Evolutionary conservation across 2,329 filamentous ascomycete species (phyloP), one percentile per base, ranked within the genome.

Genomic region (Chaetomiaceae sp.): DNA sequence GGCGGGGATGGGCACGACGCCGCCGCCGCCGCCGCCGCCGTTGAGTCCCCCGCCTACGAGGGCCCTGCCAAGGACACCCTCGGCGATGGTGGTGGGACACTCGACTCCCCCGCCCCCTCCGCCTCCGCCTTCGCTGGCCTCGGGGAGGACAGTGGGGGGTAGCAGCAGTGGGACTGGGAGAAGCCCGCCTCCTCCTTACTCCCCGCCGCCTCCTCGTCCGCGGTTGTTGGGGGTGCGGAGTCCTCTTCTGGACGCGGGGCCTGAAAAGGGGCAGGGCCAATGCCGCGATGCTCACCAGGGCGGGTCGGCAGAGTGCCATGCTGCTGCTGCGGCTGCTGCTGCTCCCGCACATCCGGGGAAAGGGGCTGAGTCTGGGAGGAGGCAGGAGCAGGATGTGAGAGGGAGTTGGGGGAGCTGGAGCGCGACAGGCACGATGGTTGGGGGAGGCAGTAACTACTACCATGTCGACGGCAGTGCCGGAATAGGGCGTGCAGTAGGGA

Each of bases 41-140:
- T 23, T 58, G 4, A 73, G 75, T 0, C 75, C 77, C 0, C 75
- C 75, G 0, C 76, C 76, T 0, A 73, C 58, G 5, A 66, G 69
- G n/a, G 72, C 73, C 3, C 68, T 78, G 2, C 73, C 74, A 0
- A 59, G 61, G 5, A 44, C 49, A 1, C 65, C 66, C 5, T 67
- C 68, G 0, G 57, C 62, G 4, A 57, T 62, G 4, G 18, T 48
- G 25, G n/a, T n/a, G 11, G 48, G n/a, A 27, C 23, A 33, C 2
- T 33, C 18, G 4, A 9, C 29, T 33, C 14, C 37, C 25, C 5
- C 5, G n/a, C 5, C 18, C 30, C 29, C 36, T 9, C n/a, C 38
- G 11, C 20, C n/a, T 2, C 23, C 40, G n/a, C 40, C 25, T 7
- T 23, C 38, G n/a, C 9, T 11, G n/a, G 14, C 8, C 7, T 30